Base-by-base conservation (phyloP, 371 early-diverging fungal species). In the Thermomucor indicae-seudaticae region DNA sequence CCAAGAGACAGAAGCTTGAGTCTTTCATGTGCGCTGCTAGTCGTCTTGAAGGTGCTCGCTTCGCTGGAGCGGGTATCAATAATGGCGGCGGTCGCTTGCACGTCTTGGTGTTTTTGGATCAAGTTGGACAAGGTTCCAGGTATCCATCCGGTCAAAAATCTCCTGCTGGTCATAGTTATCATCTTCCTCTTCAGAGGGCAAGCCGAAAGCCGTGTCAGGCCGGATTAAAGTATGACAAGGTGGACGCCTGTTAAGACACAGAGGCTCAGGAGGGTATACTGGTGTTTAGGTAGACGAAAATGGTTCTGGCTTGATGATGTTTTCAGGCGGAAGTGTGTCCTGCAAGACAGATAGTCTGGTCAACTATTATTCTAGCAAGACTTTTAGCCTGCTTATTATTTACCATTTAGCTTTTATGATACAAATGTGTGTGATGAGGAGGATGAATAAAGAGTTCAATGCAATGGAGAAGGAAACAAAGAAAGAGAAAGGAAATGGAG, bases 91-190 rank as follows among this genome's bases (percentile, higher is more conserved):
- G n/a, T n/a, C n/a, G n/a, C n/a, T n/a, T n/a, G n/a, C n/a, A n/a
- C n/a, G n/a, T n/a, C n/a, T n/a, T n/a, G n/a, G n/a, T n/a, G n/a
- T 50, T 74, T 71, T 48, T 74, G 68, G 42, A 74, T 64, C 16
- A 74, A 48, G 42, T 57, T 68, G 23, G 60, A 49, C 6, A 74
- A 28, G 4, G 70, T 74, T 32, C 51, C 67, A 14, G 71, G 68
- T 46, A 74, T 74, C 27, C 75, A n/a, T n/a, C n/a, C n/a, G 61
- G 40, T 74, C 69, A 34, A 74, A 62, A 11, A 69, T 50, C 17
- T 63, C 53, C 41, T 70, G 58, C 16, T 63, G 63, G 8, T 60
- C 56, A 30, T 38, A 35, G 11, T 58, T 55, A 16, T 60, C 53
- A 19, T 58, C 54, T 1, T 59, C 52, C 2, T 57, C 49, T 1